These are phyloP conservation scores for Prunus persica DNA, from an alignment of 306 rosid genomes.

Conservation along the genomic window DNA sequence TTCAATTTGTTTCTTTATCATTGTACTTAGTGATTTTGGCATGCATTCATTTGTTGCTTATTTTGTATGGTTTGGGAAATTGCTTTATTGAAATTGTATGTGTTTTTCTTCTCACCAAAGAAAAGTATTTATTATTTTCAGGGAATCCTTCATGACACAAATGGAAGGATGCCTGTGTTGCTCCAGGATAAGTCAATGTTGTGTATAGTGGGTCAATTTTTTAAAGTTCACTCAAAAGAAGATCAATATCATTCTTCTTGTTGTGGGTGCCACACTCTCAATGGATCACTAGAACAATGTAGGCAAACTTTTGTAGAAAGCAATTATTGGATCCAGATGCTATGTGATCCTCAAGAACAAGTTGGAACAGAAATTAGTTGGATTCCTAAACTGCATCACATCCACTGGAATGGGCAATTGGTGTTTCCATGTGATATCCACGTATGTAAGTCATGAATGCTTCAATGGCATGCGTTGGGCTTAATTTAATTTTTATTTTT, in stretches of 20 bases:
- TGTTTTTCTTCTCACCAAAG: no score
- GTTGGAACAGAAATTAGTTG: slow-evolving; percentile 35
- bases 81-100: background rate
- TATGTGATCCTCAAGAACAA: slow-evolving; percentile 42
- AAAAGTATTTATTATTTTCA: slow-evolving; percentile 18
- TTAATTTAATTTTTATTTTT: background rate
- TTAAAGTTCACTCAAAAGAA: slow-evolving; percentile 24
- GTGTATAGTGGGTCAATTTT: slow-evolving; percentile 57
- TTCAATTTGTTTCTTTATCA: background rate
- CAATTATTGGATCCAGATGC: slow-evolving; percentile 51
- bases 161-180: slow-evolving; percentile 53
- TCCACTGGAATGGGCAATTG: slow-evolving; percentile 73
- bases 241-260: slow-evolving; percentile 30
- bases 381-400: slow-evolving; percentile 75
- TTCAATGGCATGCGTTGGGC: slow-evolving; percentile 21
- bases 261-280: slow-evolving; percentile 40
- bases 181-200: slow-evolving; percentile 63
- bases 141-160: slow-evolving; percentile 55
- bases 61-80: background rate
- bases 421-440: slow-evolving; percentile 70
- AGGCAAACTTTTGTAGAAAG: slow-evolving; percentile 37
- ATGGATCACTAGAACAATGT: slow-evolving; percentile 47
- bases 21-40: background rate
- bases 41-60: background rate
- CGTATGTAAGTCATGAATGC: slow-evolving; percentile 87